Base-by-base conservation (phyloP, 371 early-diverging fungal genomes). In the Capniomyces stellatus region DNA sequence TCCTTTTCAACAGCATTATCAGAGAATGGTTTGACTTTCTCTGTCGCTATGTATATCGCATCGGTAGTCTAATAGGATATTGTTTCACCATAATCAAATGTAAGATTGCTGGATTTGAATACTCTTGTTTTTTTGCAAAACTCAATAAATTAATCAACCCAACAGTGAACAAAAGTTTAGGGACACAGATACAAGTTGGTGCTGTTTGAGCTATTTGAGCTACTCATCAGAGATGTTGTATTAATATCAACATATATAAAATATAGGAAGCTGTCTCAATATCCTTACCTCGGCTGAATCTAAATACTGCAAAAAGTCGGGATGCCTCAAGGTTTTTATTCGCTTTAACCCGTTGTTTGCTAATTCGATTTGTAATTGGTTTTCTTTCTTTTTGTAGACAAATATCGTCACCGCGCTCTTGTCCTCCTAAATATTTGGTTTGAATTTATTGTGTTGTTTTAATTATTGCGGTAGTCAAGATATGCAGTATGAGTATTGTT, bases 1-100 rank as follows among this genome's bases (percentile, higher is more conserved):
- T 71, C 62, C 58, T 73, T 58, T 64, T 74, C 48, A 22, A 24
- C 19, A 12, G 64, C 62, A 40, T 74, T 75, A 29, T 66, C 66
- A 6, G 70, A 66, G 19, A 95, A 71, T 6, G 94, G 92, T 22
- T 71, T 70, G 1, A 90, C 83, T 1, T 75, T 69, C 54, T 96
- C 93, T 0, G 94, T 94, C 15, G 85, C 93, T 55, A 96, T 86
- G 65, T 89, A 84, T 52, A 94, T 85, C 25, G 81, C 74, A 39
- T 79, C 73, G 24, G 88, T 83, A 0, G 82, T 88, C 81, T 92
- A 91, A 10, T n/a, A n/a, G n/a, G n/a, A n/a, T n/a, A n/a, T n/a
- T n/a, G n/a, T n/a, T n/a, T n/a, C n/a, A n/a, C n/a, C n/a, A n/a
- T n/a, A n/a, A n/a, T n/a, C n/a, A n/a, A n/a, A n/a, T n/a, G n/a